These are phyloP conservation scores for Blastomyces parvus DNA, from an alignment of 2,329 filamentous ascomycete genomes.

Conservation along the genomic window DNA sequence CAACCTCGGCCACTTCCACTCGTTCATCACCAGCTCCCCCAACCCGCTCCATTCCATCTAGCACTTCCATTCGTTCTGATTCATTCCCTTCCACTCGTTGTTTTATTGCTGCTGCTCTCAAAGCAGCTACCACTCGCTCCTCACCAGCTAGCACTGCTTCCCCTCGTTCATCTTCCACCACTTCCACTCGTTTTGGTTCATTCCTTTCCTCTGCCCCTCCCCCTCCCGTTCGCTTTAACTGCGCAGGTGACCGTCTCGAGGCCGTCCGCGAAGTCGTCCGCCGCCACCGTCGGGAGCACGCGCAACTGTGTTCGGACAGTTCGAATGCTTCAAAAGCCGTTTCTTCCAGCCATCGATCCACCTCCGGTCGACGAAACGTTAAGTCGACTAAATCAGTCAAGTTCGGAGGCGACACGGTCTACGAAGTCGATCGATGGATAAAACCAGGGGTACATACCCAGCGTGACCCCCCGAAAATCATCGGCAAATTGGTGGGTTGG, in stretches of 20 bases:
- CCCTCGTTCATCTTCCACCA: background rate
- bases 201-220: background rate
- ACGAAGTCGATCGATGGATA: constrained; percentile 23
- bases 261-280: background rate
- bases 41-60: background rate
- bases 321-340: background rate
- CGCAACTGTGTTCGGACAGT: background rate
- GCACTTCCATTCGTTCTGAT: constrained; percentile 11
- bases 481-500: constrained; percentile 17
- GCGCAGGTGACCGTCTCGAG: background rate
- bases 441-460: constrained; percentile 19
- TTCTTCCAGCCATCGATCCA: background rate
- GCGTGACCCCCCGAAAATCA: constrained; percentile 7
- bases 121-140: background rate
- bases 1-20: no score
- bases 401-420: constrained; percentile 20
- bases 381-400: constrained; percentile 20
- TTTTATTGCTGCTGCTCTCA: constrained; percentile 11
- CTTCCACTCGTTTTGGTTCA: background rate
- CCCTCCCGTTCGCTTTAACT: background rate
- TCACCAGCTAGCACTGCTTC: constrained; percentile 9
- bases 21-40: no score
- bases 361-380: constrained; percentile 8
- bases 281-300: background rate
- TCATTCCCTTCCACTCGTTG: constrained; percentile 9